Evolutionary conservation across 768 basidiomycete genomes (phyloP), one percentile per base, ranked within the genome.

Genomic region (Phlebiopsis gigantea): DNA sequence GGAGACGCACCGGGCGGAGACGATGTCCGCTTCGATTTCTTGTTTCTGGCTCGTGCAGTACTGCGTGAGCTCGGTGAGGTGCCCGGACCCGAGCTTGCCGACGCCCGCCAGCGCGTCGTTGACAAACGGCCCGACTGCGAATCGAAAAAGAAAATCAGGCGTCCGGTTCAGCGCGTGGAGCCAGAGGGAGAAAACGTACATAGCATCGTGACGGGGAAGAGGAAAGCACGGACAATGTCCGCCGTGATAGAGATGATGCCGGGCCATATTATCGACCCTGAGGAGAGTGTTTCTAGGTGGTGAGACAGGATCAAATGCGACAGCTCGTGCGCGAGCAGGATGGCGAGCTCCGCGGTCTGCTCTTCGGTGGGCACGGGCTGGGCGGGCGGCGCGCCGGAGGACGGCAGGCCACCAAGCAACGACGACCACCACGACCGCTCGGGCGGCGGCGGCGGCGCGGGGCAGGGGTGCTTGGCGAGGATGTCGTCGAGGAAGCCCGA

Each of bases 401-500:
- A 63, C 47, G 81, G 70, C 42, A 69, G 62, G 29, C 73, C 64
- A 22, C 81, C 76, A 29, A 88, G 74, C 22, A 85, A 59, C 44
- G 67, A 69, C 5, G 76, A 74, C 72, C 74, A 76, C 75, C 79
- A 77, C 0, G 83, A 77, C 28, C 67, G 65, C 58, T 68, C 57
- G 21, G 41, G 48, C 51, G 7, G 59, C 49, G 12, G 61, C 39
- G 45, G 12, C 34, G 8, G 25, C 14, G 44, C 15, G 28, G 57
- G 61, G 26, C 66, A 66, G 28, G 66, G 61, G 4, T 79, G 72
- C 61, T 77, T 79, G 41, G 81, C 67, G 30, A 97, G 75, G 51
- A 98, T 86, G 54, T 93, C 85, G 66, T 98, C 90, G 48, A 98
- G 68, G 73, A 98, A 92, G 5, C 96, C 96, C 12, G 90, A 91